phyloP scores from a whole-genome alignment of 805 yeast genomes.

The Jamesozyma piceae region DNA sequence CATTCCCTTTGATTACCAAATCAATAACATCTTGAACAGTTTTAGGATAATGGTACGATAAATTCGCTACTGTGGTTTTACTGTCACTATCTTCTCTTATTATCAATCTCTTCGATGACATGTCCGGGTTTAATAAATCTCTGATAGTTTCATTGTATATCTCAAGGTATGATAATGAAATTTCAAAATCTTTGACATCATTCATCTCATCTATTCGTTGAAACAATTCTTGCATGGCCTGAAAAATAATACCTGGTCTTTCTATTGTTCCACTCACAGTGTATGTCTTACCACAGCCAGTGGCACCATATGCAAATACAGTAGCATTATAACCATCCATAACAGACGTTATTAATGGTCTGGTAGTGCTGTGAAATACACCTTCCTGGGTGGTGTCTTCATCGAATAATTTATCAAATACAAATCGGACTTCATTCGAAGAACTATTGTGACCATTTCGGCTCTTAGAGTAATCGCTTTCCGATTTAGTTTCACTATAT shows the following conservation, averaged over 20 bases:
- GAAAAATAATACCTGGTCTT: slow-evolving; percentile 69
- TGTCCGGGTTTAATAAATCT: slow-evolving; percentile 61
- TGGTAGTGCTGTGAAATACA: slow-evolving; percentile 57
- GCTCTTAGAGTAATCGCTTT: neutral
- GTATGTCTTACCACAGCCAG: slow-evolving; percentile 96
- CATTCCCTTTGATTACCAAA: slow-evolving; percentile 60
- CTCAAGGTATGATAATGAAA: slow-evolving; percentile 68
- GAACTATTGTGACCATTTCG: neutral
- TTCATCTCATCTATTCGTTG: slow-evolving; percentile 44
- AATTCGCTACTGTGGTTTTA: slow-evolving; percentile 57
- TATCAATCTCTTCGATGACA: slow-evolving; percentile 38
- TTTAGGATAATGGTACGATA: slow-evolving; percentile 52
- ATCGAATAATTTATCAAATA: slow-evolving; percentile 74
- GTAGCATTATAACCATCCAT: slow-evolving; percentile 85
- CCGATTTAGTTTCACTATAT: neutral
- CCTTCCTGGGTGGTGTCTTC: slow-evolving; percentile 53
- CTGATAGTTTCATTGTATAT: slow-evolving; percentile 85
- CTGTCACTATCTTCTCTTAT: slow-evolving; percentile 65
- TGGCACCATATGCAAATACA: slow-evolving; percentile 93
- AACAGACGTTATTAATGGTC: slow-evolving; percentile 62
- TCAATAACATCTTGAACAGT: slow-evolving; percentile 72
- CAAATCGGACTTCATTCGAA: slow-evolving; percentile 58
- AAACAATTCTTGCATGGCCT: slow-evolving; percentile 71
- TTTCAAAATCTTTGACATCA: slow-evolving; percentile 49
- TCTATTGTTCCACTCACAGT: slow-evolving; percentile 72